A percentile compares a stretch with the other conserved stretches of the same genome.
Evolutionary conservation across 176 grass and related monocot genomes (phyloP).

Genomic region (Stipa capillata): DNA sequence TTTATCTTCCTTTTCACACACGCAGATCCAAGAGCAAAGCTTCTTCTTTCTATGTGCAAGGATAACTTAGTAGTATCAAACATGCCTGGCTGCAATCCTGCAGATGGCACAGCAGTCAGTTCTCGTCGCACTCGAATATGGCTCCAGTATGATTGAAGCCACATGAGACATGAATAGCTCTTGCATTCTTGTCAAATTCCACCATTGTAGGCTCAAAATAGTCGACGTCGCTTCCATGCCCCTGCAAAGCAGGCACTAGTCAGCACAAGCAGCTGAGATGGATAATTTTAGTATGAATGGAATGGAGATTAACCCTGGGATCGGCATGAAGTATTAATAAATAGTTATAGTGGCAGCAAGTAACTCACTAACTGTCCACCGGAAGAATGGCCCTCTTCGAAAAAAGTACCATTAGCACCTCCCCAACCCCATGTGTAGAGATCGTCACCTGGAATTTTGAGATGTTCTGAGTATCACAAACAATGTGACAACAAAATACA

Average conservation of each 20-base stretch:
- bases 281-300: background rate
- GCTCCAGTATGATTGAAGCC: slow-evolving; percentile 94
- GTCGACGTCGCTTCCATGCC: slow-evolving; percentile 75
- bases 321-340: background rate
- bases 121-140: slow-evolving; percentile 51
- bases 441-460: slow-evolving; percentile 52
- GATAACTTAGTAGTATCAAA: background rate
- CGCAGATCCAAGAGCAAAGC: background rate
- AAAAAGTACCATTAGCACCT: slow-evolving; percentile 86
- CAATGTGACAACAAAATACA: slow-evolving; percentile 5
- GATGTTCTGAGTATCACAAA: slow-evolving; percentile 6
- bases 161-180: slow-evolving; percentile 70
- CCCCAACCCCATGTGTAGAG: slow-evolving; percentile 97
- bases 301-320: background rate
- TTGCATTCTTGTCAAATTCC: slow-evolving; percentile 37
- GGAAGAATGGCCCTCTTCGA: slow-evolving; percentile 80
- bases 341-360: slow-evolving; percentile 1
- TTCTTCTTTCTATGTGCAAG: slow-evolving; percentile 14
- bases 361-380: slow-evolving; percentile 79
- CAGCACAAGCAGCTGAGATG: background rate
- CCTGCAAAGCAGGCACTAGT: slow-evolving; percentile 39
- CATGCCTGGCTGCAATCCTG: background rate
- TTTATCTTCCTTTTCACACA: background rate
- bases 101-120: background rate
- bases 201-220: slow-evolving; percentile 71